These are phyloP conservation scores for Fusarium virguliforme DNA, from an alignment of 2,329 filamentous ascomycete genomes.

Conservation along the genomic window DNA sequence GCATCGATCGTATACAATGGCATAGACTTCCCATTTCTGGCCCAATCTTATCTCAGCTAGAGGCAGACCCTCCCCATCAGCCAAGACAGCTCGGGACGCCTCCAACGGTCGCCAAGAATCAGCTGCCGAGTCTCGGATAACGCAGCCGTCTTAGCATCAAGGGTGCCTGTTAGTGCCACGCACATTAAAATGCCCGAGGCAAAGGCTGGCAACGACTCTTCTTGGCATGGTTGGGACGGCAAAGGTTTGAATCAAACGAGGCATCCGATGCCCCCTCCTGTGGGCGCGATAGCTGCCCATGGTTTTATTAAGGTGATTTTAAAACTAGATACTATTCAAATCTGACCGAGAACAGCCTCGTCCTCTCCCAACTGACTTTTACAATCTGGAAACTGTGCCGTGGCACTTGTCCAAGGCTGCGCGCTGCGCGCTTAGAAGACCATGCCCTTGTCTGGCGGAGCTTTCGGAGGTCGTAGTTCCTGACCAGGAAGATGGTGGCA, in stretches of 20 bases:
- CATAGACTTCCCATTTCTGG: not conserved
- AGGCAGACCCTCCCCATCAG: not conserved
- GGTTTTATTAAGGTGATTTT: conserved; percentile 6
- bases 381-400: not conserved
- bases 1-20: no score
- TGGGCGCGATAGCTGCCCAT: not conserved
- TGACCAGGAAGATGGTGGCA: conserved; percentile 63
- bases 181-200: not conserved
- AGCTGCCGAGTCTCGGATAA: not conserved
- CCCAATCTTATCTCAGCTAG: not conserved
- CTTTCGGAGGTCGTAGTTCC: conserved; percentile 66
- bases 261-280: not conserved
- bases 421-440: conserved; percentile 60
- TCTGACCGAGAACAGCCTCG: conserved; percentile 19
- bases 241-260: not conserved
- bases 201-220: conserved; percentile 1
- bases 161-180: conserved; percentile 4
- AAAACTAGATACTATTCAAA: conserved; percentile 21
- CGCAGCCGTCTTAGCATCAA: conserved; percentile 2
- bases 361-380: conserved; percentile 23
- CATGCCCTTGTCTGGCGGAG: conserved; percentile 67
- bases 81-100: not conserved
- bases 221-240: conserved; percentile 5
- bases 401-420: not conserved
- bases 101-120: conserved; percentile 3